Evolutionary conservation across 2,329 filamentous ascomycete species (phyloP), one percentile per base, ranked within the genome.

Genomic region (Amphichorda felina): DNA sequence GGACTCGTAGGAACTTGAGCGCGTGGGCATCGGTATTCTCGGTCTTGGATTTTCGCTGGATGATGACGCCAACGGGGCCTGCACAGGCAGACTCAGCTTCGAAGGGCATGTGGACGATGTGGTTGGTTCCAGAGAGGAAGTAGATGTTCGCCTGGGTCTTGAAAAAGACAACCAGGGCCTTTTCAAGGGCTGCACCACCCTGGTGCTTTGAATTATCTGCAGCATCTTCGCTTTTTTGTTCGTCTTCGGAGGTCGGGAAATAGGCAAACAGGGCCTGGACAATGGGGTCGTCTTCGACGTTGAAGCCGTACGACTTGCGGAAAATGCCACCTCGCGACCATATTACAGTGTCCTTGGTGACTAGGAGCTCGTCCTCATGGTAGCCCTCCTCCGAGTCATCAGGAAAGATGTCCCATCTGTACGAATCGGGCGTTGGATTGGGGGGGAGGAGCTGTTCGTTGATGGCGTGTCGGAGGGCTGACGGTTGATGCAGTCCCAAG

Each of bases 141-240:
- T 88, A 93, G 44, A 98, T 76, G 53, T 96, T 89, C 16, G 85
- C 87, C 52, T 96, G 89, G 1, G 85, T 88, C 58, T 84, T 88
- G 44, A 98, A 73, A 45, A 96, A 82, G 34, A 98, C 82, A 7
- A 96, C 85, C 41, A 98, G 62, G 4, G 89, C 87, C 49, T 79
- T 71, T 29, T 72, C 70, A 17, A 74, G 55, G 1, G 44, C 8
- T 39, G 9, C 37, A 26, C 27, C 27, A 16, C 15, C 27, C 15
- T 7, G 27, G 5, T n/a, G 7, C 15, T 3, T 43, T 36, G 7
- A n/a, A n/a, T n/a, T n/a, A n/a, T 41, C 6, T 10, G 43, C 6
- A 8, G 10, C 32, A 15, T 41, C 29, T 13, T 34, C 39, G 27
- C 21, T 16, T 9, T 40, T 37, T 30, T 40, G 41, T 19, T 53